Percentiles rank a stretch among this genome's conserved stretches.
These are phyloP conservation scores for Emydomyces testavorans DNA, from an alignment of 2,329 filamentous ascomycete genomes.

Conservation along the genomic window DNA sequence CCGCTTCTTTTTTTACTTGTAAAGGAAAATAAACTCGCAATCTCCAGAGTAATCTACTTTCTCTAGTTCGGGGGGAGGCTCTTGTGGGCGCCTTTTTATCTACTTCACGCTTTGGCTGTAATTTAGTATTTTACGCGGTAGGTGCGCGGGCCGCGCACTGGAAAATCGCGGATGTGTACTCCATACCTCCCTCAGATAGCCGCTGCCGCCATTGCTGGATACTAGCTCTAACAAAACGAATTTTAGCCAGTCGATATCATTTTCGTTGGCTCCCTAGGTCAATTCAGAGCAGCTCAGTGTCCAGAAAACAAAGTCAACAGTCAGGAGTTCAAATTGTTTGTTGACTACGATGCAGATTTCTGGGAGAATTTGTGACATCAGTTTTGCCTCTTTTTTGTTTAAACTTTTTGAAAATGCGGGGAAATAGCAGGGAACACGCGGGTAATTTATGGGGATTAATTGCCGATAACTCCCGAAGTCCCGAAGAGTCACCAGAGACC, in stretches of 20 bases:
- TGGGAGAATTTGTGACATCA: too few species aligned
- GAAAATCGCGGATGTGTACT: slow-evolving; percentile 6
- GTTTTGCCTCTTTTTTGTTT: too few species aligned
- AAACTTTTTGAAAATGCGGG: too few species aligned
- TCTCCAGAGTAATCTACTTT: not conserved
- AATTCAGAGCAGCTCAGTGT: too few species aligned
- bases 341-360: too few species aligned
- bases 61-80: not conserved
- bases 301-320: too few species aligned
- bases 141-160: slow-evolving; percentile 12
- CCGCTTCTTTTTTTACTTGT: not conserved
- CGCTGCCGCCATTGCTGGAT: not conserved
- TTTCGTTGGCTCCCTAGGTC: too few species aligned
- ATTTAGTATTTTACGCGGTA: not conserved
- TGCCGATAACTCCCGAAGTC: too few species aligned
- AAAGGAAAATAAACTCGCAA: not conserved
- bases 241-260: not conserved
- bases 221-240: not conserved
- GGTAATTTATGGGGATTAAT: too few species aligned
- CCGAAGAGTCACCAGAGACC: too few species aligned
- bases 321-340: too few species aligned
- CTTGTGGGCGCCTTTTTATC: slow-evolving; percentile 1
- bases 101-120: not conserved
- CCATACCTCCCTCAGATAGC: not conserved
- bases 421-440: too few species aligned